Conservation (phyloP, 768 basidiomycete genomes). For the Clitopilus hobsonii region DNA sequence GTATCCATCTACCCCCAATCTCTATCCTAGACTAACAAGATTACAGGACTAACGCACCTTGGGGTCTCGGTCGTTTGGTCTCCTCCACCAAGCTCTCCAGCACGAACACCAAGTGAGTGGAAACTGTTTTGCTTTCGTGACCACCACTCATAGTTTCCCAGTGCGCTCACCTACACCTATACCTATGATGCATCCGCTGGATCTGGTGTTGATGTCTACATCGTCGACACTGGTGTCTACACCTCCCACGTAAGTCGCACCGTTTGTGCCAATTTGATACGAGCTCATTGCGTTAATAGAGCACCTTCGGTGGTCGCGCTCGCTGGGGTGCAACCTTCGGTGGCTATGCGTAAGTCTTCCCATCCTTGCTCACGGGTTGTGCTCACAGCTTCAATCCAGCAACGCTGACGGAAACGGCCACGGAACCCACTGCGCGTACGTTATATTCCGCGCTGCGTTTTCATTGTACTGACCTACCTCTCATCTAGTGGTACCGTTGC, state of each 20-base stretch:
- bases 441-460: neutral
- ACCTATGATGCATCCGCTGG: conserved; percentile 12
- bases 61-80: conserved; percentile 25
- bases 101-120: conserved; percentile 8
- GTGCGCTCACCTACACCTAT: conserved; percentile 7
- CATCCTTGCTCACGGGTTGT: no score
- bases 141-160: neutral
- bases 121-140: neutral
- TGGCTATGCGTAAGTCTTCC: conserved; percentile 8
- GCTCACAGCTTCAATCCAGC: no score
- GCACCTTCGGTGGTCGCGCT: conserved; percentile 37
- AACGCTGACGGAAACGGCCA: conserved; percentile 36
- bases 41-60: conserved; percentile 24
- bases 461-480: neutral
- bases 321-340: conserved; percentile 34
- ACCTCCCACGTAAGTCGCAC: conserved; percentile 16
- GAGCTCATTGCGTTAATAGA: conserved; percentile 14
- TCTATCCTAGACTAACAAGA: neutral
- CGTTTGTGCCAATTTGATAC: no score
- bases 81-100: conserved; percentile 12
- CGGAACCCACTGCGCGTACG: conserved; percentile 35
- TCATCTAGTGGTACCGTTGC: conserved; percentile 31
- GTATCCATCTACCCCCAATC: neutral
- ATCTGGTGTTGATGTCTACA: conserved; percentile 25
- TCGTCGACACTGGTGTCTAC: conserved; percentile 27